These are phyloP conservation scores for Pseudomassariella vexata DNA, from an alignment of 2,329 filamentous ascomycete species.

Conservation along the genomic window DNA sequence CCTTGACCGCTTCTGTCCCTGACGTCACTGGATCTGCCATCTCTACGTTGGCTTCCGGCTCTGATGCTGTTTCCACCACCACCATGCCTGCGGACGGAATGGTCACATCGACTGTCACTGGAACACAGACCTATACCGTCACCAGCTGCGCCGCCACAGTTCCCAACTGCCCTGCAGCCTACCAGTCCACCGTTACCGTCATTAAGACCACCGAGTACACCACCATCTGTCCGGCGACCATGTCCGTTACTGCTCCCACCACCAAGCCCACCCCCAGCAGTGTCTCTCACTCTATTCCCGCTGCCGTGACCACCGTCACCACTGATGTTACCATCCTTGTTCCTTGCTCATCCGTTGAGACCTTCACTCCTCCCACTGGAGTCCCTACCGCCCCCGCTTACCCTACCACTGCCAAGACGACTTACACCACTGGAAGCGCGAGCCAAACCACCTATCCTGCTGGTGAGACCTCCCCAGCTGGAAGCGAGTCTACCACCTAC, in stretches of 20 bases:
- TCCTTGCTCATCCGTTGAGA: conserved; percentile 18
- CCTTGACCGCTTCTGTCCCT: conserved; percentile 1
- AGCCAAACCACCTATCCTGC: conserved; percentile 2
- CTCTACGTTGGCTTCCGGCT: conserved; percentile 1
- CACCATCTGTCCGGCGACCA: conserved; percentile 22
- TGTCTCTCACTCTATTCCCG: background rate
- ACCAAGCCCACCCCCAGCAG: conserved; percentile 9
- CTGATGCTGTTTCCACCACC: conserved; percentile 4
- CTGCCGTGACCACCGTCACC: conserved; percentile 15
- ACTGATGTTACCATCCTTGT: conserved; percentile 17
- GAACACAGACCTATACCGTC: conserved; percentile 21
- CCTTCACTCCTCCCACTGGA: conserved; percentile 20
- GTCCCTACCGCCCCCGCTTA: conserved; percentile 1
- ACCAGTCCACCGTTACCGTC: conserved; percentile 26
- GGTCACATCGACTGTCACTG: conserved; percentile 17
- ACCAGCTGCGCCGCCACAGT: conserved; percentile 31
- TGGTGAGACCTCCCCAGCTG: no score
- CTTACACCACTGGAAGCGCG: background rate
- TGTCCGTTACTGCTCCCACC: conserved; percentile 14
- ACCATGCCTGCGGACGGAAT: conserved; percentile 7
- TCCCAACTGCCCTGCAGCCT: conserved; percentile 32
- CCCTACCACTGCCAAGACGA: background rate
- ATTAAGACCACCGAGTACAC: conserved; percentile 23
- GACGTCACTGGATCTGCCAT: conserved; percentile 8
- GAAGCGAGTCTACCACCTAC: background rate